Base-by-base conservation (phyloP, 2,329 filamentous ascomycete genomes). In the Diplodia intermedia region DNA sequence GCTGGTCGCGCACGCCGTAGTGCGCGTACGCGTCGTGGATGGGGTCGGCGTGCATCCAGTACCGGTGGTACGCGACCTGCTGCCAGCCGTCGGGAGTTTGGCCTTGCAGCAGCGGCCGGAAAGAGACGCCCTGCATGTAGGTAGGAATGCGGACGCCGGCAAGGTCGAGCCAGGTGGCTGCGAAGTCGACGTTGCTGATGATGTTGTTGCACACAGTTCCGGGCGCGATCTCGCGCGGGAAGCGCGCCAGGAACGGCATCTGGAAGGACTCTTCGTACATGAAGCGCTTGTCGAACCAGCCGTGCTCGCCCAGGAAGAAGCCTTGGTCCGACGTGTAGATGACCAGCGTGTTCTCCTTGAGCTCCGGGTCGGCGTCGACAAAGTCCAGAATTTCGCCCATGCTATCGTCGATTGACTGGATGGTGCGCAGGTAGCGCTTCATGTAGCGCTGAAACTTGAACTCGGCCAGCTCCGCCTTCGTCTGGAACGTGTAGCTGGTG, bases 371-470 rank as follows among this genome's bases (percentile, higher is more conserved):
- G 0, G 71, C 71, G 14, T 85, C 82, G 1, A 86, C 77, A 53
- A 77, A 83, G 57, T 84, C 77, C 0, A 86, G 76, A 68, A 86
- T 74, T 0, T 80, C 79, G n/a, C 84, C 84, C 1, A 85, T 82
- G 61, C 82, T 85, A 60, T 86, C 84, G 68, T 87, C 85, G 38
- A 87, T 80, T 26, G 76, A 78, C 70, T 85, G 83, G 40, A 86
- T 84, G 0, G 81, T 83, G 1, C 84, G 83, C 0, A 86, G 78
- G 56, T 87, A 86, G 1, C 84, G 79, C 75, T 86, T 82, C 83
- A 86, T 85, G 71, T 86, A 87, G 2, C 85, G 79, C 74, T 86
- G 84, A 70, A 82, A 87, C 73, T 86, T 87, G 78, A 85, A 87
- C 65, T 84, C 79, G 11, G 81, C 78, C 1, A 86, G 78, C 67